Percentiles rank a stretch among this genome's conserved stretches.
Evolutionary conservation across 2,329 filamentous ascomycete genomes (phyloP).

Genomic region (Sarocladium strictum): DNA sequence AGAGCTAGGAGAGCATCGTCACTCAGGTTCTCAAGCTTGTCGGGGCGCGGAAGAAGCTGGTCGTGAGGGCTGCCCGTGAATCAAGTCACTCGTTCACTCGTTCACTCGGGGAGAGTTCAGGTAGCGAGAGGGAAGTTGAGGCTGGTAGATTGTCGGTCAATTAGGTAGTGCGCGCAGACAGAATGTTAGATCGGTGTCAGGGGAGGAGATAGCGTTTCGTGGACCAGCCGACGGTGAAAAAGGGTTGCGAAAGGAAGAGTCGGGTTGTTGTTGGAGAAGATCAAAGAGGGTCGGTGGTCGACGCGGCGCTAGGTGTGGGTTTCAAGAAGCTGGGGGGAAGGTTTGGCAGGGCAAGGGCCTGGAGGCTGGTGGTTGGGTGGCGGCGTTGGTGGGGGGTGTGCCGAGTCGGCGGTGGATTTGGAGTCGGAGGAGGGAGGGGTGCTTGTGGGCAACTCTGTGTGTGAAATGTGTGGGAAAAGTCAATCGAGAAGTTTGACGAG

Average conservation of each 20-base stretch:
- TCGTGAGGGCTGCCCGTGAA: not conserved
- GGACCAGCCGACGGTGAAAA: conserved; percentile 7
- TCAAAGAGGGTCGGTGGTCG: conserved; percentile 4
- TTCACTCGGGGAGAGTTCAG: not conserved
- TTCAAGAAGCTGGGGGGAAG: conserved; percentile 6
- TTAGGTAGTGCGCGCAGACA: not conserved
- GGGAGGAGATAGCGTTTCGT: not conserved
- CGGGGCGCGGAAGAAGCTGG: not conserved
- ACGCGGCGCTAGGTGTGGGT: conserved; percentile 4
- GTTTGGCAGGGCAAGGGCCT: conserved; percentile 5
- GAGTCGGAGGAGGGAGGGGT: not conserved
- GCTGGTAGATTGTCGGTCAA: not conserved
- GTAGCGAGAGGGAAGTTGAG: too few species aligned
- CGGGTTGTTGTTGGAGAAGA: conserved; percentile 7
- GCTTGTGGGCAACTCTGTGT: not conserved
- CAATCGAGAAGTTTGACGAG: too few species aligned
- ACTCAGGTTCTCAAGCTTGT: not conserved
- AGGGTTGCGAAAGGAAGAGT: conserved; percentile 6
- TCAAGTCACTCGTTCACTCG: not conserved
- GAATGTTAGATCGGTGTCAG: not conserved
- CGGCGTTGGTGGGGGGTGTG: not conserved
- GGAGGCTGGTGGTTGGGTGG: conserved; percentile 1
- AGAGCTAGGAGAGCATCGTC: not conserved
- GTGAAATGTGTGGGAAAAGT: not conserved
- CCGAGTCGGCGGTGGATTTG: not conserved